Conservation (phyloP, 2,329 filamentous ascomycete genomes). For the Pseudogymnoascus sp. region DNA sequence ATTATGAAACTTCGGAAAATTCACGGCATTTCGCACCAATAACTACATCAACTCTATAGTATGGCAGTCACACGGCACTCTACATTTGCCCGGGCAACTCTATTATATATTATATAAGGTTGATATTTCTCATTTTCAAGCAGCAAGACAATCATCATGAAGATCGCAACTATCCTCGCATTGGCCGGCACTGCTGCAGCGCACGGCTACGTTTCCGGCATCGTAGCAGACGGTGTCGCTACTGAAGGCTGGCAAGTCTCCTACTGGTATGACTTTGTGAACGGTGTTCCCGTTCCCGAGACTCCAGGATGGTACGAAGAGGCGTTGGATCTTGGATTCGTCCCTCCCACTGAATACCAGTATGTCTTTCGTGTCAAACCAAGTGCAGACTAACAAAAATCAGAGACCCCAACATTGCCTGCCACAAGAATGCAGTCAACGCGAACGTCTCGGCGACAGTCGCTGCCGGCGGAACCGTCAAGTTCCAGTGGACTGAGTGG, state of each 20-base stretch:
- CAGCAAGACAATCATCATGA: constrained; percentile 2
- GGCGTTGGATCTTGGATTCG: constrained; percentile 43
- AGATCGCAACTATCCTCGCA: not conserved
- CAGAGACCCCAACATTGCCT: constrained; percentile 45
- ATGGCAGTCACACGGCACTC: constrained; percentile 1
- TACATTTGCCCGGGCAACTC: not conserved
- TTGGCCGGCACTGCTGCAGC: constrained; percentile 33
- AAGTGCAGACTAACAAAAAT: not conserved
- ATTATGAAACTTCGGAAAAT: constrained; percentile 6
- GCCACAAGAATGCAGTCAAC: constrained; percentile 49
- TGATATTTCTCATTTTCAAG: not conserved
- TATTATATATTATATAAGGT: constrained; percentile 3
- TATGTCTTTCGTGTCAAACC: not conserved
- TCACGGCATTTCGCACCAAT: not conserved
- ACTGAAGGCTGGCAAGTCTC: not conserved
- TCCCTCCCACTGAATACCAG: constrained; percentile 39
- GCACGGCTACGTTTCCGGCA: constrained; percentile 37
- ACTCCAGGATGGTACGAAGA: constrained; percentile 46
- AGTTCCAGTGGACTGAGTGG: constrained; percentile 57
- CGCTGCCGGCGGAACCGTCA: constrained; percentile 49
- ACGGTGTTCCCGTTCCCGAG: not conserved
- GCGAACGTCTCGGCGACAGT: constrained; percentile 45
- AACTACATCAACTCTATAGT: not conserved
- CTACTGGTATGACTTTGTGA: not conserved
- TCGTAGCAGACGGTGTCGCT: constrained; percentile 36